phyloP scores from a whole-genome alignment of 2,329 filamentous ascomycete species.

The Xylariaceae sp. region DNA sequence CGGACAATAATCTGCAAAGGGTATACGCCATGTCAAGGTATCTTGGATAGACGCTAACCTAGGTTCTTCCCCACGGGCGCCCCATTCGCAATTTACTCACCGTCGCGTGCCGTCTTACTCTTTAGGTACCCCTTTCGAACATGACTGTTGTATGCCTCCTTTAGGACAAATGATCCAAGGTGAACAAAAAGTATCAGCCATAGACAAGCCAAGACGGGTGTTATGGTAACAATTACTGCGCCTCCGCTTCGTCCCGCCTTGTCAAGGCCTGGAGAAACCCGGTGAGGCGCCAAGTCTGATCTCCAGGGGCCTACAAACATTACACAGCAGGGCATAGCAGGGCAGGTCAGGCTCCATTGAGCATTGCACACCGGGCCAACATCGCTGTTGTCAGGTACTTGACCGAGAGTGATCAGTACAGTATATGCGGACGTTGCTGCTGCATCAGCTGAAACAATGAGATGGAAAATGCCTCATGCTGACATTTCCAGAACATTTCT shows the following conservation, averaged over 20 bases:
- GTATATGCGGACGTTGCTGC: neutral
- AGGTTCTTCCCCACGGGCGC: constrained; percentile 27
- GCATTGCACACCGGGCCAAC: neutral
- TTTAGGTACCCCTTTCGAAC: constrained; percentile 8
- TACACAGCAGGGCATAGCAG: neutral
- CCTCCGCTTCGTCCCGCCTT: constrained; percentile 22
- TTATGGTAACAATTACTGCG: constrained; percentile 21
- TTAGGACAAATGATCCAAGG: too few relatives aligned
- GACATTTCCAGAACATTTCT: constrained; percentile 12
- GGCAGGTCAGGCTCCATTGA: neutral
- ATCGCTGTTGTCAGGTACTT: neutral
- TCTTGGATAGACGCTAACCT: constrained; percentile 7
- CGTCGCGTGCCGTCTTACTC: constrained; percentile 28
- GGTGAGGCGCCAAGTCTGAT: constrained; percentile 3
- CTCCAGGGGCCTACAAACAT: neutral
- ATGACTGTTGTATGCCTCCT: neutral
- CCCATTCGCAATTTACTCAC: constrained; percentile 18
- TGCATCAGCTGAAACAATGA: constrained; percentile 14
- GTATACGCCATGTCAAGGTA: constrained; percentile 8
- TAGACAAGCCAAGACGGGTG: constrained; percentile 28
- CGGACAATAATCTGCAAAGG: constrained; percentile 15
- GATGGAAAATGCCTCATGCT: constrained; percentile 22
- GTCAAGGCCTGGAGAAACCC: constrained; percentile 16
- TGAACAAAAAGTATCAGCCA: neutral
- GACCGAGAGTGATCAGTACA: constrained; percentile 7